Base-by-base conservation (phyloP, 2,329 filamentous ascomycete species). In the Hirsutella minnesotensis region DNA sequence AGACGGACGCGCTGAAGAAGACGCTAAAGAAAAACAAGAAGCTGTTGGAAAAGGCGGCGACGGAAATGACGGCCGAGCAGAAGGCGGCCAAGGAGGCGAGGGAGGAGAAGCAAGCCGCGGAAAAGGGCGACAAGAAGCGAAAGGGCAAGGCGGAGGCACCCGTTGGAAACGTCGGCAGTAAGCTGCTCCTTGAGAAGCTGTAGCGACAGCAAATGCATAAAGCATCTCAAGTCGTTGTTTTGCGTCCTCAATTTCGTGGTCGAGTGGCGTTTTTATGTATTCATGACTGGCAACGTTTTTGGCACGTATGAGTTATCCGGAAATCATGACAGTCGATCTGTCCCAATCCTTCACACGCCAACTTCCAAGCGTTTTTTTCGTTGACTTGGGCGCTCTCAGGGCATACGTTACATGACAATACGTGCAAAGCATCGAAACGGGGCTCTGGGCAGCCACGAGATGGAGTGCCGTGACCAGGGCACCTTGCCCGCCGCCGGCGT, bases 11-110 rank as follows among this genome's bases (percentile, higher is more conserved):
- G 53, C 67, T 94, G 41, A 68, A 80, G 56, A 78, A 80, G 60
- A 75, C 69, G 13, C 65, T 95, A 51, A 82, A 79, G 66, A 82
- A 83, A 66, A 77, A 81, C 52, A 85, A 79, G 69, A 81, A 83
- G 65, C 65, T 67, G 46, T 66, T 95, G 44, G 70, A 86, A 56
- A 78, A 75, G 58, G 81, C 82, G 9, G 79, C 82, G 2, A 72
- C 61, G 38, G 74, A 73, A 53, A 75, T 72, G 65, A 78, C 67
- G 18, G 56, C 63, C 5, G 69, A 72, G 55, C 75, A 75, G 58
- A 72, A 68, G 56, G 64, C 63, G 1, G 69, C 60, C 53, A 72
- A 66, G 39, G 69, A 70, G 51, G 71, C 68, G 29, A 69, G 69
- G 36, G 68, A 64, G 41, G 63, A 67, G 42, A 56, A 56, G 24